phyloP scores from a whole-genome alignment of 352 stramenopile species.

The Pythium brachiatum region DNA sequence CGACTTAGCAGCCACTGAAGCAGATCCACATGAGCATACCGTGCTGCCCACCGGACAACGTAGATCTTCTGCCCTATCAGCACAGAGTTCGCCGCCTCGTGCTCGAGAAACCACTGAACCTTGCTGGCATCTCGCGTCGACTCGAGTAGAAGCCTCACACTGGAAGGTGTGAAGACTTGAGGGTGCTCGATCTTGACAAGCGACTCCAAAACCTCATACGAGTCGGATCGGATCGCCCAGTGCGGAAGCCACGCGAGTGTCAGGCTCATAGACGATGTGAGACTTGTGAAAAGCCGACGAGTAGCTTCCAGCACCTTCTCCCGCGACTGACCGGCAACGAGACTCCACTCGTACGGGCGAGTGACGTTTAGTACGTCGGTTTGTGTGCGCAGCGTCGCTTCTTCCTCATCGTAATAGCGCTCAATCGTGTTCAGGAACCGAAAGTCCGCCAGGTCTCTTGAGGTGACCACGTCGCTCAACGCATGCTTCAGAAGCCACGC shows the following conservation, averaged over 20 bases:
- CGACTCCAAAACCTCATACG: neutral
- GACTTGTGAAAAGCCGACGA: neutral
- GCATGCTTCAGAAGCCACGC: constrained; percentile 5
- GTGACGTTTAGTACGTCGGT: neutral
- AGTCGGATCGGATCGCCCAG: constrained; percentile 13
- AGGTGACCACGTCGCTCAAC: neutral
- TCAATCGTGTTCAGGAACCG: constrained; percentile 9
- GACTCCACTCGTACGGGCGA: constrained; percentile 10
- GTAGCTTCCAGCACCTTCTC: neutral
- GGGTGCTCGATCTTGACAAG: neutral
- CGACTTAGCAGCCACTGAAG: constrained; percentile 9
- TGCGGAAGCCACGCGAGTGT: constrained; percentile 2
- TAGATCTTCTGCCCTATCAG: neutral
- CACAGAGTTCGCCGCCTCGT: neutral
- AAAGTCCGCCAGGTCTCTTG: neutral
- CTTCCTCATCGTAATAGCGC: constrained; percentile 15
- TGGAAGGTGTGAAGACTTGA: constrained; percentile 2
- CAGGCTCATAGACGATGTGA: neutral
- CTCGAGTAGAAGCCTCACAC: neutral
- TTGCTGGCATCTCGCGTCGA: constrained; percentile 4
- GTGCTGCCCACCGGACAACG: constrained; percentile 13
- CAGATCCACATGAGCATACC: constrained; percentile 5
- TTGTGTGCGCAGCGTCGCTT: neutral
- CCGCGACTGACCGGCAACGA: neutral
- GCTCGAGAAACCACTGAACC: constrained; percentile 16